Evolutionary conservation across 257 asterid genomes (phyloP), one percentile per base, ranked within the genome.

Genomic region (Euphrasia confusa): DNA sequence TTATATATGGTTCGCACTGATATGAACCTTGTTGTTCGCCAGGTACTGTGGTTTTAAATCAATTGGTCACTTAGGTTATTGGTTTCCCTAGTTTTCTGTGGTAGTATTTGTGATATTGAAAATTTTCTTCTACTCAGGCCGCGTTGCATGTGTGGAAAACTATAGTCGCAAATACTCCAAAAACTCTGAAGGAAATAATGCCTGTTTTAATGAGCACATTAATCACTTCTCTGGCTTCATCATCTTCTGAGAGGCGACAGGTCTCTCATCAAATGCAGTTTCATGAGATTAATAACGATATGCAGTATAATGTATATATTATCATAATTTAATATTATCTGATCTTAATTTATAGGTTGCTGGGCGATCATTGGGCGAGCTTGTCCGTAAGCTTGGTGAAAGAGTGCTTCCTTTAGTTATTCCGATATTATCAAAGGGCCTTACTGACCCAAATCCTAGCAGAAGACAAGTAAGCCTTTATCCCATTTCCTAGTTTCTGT

Each of bases 91-190:
- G 56, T 77, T 66, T 32, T 58, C 55, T 60, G 42, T 53, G 39
- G 33, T 72, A 54, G 17, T 12, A 68, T 54, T 54, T 60, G 11
- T 66, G 59, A 55, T 63, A 66, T 60, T 60, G 50, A 63, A 59
- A 8, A 60, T 54, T 48, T 17, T 77, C 18, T 63, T 68, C 58
- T 75, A 28, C 65, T 66, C 81, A 93, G 99, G 90, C 99, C 73
- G 99, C 99, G 7, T 79, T 89, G 77, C 99, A 93, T 79, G 99
- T 93, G 27, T 93, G 99, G 99, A 93, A 93, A 83, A 89, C 99
- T 61, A 93, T 93, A 55, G 99, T 93, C 75, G 97, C 89, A 72
- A 93, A 93, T 75, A 93, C 99, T 72, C 99, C 99, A 24, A 93
- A 87, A 76, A 93, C 99, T 4, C 86, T 93, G 58, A 93, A 82